A percentile compares a stretch with the other conserved stretches of the same genome.
These are phyloP conservation scores for Dactylorhiza incarnata DNA, from an alignment of 106 monocot species.

Conservation along the genomic window DNA sequence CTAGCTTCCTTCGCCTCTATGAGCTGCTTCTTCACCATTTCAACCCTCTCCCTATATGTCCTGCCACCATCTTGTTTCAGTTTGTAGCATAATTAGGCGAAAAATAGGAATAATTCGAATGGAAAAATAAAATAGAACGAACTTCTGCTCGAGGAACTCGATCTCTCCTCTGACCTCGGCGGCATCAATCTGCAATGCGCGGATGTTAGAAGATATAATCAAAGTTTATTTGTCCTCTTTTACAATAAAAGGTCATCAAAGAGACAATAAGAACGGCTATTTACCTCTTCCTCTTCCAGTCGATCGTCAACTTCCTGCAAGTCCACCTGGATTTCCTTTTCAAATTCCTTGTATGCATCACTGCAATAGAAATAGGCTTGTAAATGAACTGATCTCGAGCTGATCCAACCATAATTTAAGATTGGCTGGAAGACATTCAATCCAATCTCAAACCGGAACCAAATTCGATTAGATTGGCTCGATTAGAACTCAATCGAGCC, in stretches of 20 bases:
- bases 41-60: constrained; percentile 63
- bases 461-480: too few relatives aligned
- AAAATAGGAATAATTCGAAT: neutral
- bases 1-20: constrained; percentile 48
- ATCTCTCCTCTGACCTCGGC: constrained; percentile 65
- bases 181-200: constrained; percentile 68
- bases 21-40: constrained; percentile 76
- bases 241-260: neutral
- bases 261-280: neutral
- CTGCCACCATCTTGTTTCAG: constrained; percentile 18
- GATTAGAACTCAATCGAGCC: too few relatives aligned
- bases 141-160: constrained; percentile 76
- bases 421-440: too few relatives aligned
- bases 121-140: constrained; percentile 3
- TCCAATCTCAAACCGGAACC: too few relatives aligned
- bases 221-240: neutral
- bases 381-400: too few relatives aligned
- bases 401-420: too few relatives aligned
- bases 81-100: too few relatives aligned
- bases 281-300: constrained; percentile 92
- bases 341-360: constrained; percentile 96
- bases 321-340: constrained; percentile 85
- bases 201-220: neutral
- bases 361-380: constrained; percentile 21
- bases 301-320: constrained; percentile 89